phyloP scores from a whole-genome alignment of 148 eudicot genomes.

The Talinum fruticosum region DNA sequence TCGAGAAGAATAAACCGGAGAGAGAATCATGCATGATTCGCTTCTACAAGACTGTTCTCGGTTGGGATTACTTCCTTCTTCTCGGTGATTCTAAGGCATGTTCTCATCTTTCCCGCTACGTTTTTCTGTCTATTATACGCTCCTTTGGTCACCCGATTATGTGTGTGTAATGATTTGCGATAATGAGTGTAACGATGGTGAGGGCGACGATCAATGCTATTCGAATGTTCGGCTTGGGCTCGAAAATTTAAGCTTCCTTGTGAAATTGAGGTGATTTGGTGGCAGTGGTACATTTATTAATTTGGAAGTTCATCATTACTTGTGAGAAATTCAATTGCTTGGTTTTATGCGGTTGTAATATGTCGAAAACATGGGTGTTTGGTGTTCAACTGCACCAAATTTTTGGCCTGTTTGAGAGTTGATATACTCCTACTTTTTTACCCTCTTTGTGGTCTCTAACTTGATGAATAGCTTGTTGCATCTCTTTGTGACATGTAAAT shows the following conservation, averaged over 20 bases:
- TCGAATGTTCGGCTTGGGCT: background rate
- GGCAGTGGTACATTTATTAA: background rate
- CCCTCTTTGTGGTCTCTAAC: background rate
- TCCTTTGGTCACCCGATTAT: background rate
- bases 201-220: background rate
- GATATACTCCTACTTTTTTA: background rate
- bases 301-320: background rate
- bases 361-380: background rate
- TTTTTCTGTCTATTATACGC: background rate
- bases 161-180: background rate
- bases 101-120: background rate
- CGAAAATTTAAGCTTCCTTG: background rate
- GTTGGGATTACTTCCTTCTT: slow-evolving; percentile 79
- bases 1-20: slow-evolving; percentile 48
- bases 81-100: slow-evolving; percentile 43
- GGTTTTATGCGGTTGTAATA: background rate
- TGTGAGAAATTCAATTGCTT: background rate
- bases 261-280: background rate
- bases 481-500: background rate
- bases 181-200: background rate
- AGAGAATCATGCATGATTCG: slow-evolving; percentile 43
- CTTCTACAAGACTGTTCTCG: slow-evolving; percentile 77
- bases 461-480: background rate
- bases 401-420: background rate
- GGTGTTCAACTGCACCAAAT: background rate